Base-by-base conservation (phyloP, 768 basidiomycete genomes). In the Phanerodontia chrysosporium region DNA sequence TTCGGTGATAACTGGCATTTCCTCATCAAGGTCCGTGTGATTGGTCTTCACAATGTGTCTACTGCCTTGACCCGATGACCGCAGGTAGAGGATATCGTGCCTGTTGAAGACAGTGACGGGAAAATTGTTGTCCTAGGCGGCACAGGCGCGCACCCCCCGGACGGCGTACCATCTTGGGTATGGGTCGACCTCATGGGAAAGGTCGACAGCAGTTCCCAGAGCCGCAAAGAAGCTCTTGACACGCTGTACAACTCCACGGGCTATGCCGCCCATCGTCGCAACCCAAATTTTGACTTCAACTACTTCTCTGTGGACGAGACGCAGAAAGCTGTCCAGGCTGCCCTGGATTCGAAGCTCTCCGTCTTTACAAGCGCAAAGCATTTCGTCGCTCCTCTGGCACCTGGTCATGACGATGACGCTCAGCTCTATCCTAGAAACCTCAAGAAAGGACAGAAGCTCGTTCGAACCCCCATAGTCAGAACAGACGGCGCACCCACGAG, bases 1-100 rank as follows among this genome's bases (percentile, higher is more conserved):
- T 60, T 60, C 21, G 55, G 59, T 22, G 59, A 60, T 29, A 56
- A 60, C 44, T 60, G 59, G 59, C 51, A 36, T 14, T 55, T 60
- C 27, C 39, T 35, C 21, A 60, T 60, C 48, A 60, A 56, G 49
- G 59, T 60, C 13, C 16, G 30, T 21, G 42, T 25, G 16, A 7
- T 10, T 30, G 10, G 2, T 16, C 30, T 16, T 24, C 22, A 13
- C 39, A 6, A 1, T n/a, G 10, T 29, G 8, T 14, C 7, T n/a
- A 45, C 30, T n/a, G 30, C 29, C n/a, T 2, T 24, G 16, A 35
- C 18, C n/a, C 18, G 30, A 18, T 24, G 54, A 7, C 51, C 13
- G 12, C 29, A 52, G 58, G 39, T 54, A 0, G 51, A 53, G 32
- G 44, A 32, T 7, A 51, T 60, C 25, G 22, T 27, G 3, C 25